Conservation (phyloP, 2,329 filamentous ascomycete species). For the Ceratocystis albifundus region DNA sequence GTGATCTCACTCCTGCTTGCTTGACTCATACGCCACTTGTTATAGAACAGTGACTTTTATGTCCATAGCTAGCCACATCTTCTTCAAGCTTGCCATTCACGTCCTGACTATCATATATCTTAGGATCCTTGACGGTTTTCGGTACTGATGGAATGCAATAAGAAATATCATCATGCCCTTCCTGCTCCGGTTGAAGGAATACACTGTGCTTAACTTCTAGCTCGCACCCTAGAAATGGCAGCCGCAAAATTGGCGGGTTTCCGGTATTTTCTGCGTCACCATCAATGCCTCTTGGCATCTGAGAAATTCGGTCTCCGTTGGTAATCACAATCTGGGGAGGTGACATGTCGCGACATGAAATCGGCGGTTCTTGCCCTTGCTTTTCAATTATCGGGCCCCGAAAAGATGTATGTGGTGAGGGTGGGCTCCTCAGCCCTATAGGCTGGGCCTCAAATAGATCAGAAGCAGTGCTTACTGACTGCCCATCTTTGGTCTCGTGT, state of each 20-base stretch:
- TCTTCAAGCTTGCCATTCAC: neutral
- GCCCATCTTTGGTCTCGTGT: neutral
- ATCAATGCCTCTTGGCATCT: neutral
- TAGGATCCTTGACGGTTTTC: neutral
- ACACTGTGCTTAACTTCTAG: neutral
- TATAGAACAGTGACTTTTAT: neutral
- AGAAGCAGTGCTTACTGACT: neutral
- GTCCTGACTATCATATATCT: neutral
- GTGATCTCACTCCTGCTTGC: neutral
- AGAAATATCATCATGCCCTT: neutral
- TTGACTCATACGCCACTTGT: neutral
- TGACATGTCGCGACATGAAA: neutral
- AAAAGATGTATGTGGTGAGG: neutral
- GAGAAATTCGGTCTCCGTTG: neutral
- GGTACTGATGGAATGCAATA: neutral
- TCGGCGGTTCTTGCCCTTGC: neutral
- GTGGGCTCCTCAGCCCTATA: neutral
- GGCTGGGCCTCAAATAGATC: conserved; percentile 4
- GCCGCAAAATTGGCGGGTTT: neutral
- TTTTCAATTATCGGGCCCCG: neutral
- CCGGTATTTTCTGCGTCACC: neutral
- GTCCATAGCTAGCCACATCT: neutral
- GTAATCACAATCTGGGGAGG: neutral
- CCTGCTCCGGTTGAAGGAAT: conserved; percentile 12
- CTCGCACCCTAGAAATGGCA: neutral